Base-by-base conservation (phyloP, 331 rosid genomes). In the Pyracantha coccinea region DNA sequence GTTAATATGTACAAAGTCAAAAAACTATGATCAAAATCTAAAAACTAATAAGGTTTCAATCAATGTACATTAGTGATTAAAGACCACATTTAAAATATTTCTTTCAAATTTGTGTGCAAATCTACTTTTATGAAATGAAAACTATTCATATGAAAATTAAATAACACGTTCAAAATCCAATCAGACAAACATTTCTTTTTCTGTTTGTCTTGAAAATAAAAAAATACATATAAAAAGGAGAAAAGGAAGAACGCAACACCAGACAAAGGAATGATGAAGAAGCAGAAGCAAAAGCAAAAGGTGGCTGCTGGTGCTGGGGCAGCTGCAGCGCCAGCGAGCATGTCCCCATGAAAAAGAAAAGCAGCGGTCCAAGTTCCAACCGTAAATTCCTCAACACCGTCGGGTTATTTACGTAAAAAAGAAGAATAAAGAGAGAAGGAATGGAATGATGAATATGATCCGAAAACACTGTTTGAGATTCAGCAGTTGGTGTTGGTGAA, bases 251-350 rank as follows among this genome's bases (percentile, higher is more conserved):
- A 69, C 41, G 35, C 71, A 67, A 53, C 68, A 78, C 76, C n/a
- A 32, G 77, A 76, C 83, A 85, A 79, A 83, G 35, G 68, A 83
- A 85, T 64, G 77, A 61, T 72, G 45, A 67, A 79, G 80, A 75
- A 63, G 63, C 27, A 76, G 80, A 89, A 50, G 20, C 58, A 52
- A 54, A 58, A 83, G 91, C 88, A 83, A 85, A 85, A 89, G 92
- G 79, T 65, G 8, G 76, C 44, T 45, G 74, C 44, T 41, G 47
- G 15, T 3, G 15, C 47, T 38, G 44, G 44, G 44, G 44, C 44
- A 11, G 47, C 47, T 41, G 47, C 47, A 11, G 47, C 47, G 47
- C 47, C 47, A 29, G 28, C 14, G 66, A 10, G 28, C 53, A 73
- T 45, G 74, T 31, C 66, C 69, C 52, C 66, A 68, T 55, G 53